Evolutionary conservation across 129 eudicot genomes (phyloP).

Genomic region (Ambrosia trifida): DNA sequence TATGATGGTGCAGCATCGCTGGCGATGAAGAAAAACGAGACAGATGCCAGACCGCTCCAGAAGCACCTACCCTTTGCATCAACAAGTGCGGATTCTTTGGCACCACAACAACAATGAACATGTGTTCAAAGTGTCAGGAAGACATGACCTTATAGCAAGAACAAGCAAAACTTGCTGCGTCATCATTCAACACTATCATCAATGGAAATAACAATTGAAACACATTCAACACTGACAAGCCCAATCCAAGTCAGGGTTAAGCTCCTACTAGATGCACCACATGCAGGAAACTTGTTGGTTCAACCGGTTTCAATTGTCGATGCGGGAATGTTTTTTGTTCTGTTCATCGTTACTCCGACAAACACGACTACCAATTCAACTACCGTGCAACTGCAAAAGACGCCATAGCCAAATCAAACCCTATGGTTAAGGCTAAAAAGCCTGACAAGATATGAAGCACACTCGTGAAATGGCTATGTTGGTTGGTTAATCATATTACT

Average conservation of each 20-base stretch:
- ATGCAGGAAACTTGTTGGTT: conserved; percentile 65
- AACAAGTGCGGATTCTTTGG: conserved; percentile 83
- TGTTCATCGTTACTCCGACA: conserved; percentile 62
- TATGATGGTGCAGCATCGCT: conserved; percentile 34
- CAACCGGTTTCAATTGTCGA: conserved; percentile 65
- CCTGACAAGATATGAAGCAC: conserved; percentile 46
- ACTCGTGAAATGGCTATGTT: too few relatives aligned
- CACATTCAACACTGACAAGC: conserved; percentile 23
- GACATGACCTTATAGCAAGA: conserved; percentile 64
- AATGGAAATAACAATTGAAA: conserved; percentile 38
- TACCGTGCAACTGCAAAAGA: conserved; percentile 54
- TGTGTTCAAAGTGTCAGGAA: conserved; percentile 84
- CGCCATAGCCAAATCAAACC: conserved; percentile 69
- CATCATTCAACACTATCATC: conserved; percentile 53
- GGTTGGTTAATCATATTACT: too few relatives aligned
- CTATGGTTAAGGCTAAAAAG: conserved; percentile 68
- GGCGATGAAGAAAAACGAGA: conserved; percentile 65
- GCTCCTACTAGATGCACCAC: conserved; percentile 47
- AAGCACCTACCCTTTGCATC: conserved; percentile 55
- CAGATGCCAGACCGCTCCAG: conserved; percentile 66
- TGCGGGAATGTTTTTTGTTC: conserved; percentile 65
- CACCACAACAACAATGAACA: conserved; percentile 70
- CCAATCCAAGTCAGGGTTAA: conserved; percentile 7
- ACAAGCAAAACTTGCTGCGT: conserved; percentile 68
- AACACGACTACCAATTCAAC: conserved; percentile 64